Conservation (phyloP, 192 early-diverging fungal species). For the Gigaspora rosea region DNA sequence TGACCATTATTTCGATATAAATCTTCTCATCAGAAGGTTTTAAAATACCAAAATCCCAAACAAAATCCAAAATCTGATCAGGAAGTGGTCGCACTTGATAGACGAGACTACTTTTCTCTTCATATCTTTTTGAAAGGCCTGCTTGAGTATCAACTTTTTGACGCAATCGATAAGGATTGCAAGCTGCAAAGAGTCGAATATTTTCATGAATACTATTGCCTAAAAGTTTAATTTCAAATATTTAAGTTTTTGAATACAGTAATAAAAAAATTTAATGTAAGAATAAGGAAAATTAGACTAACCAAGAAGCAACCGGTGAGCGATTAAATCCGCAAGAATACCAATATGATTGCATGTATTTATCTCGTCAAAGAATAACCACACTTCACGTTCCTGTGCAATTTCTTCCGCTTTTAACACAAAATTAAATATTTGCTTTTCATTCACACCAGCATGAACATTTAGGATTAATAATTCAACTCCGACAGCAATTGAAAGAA, state of each 20-base stretch:
- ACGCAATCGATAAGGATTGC: constrained; percentile 31
- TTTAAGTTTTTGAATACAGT: background rate
- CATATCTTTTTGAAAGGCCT: background rate
- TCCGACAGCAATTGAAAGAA: constrained; percentile 6
- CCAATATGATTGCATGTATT: no score
- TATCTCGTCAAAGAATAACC: no score
- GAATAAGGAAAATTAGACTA: background rate
- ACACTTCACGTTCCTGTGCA: background rate
- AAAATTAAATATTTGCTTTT: constrained; percentile 18
- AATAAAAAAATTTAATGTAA: constrained; percentile 10
- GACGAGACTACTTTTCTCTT: constrained; percentile 24
- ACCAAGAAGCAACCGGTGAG: no score
- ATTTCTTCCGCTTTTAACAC: background rate
- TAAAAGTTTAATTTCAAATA: background rate
- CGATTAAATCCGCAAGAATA: no score
- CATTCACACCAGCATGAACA: constrained; percentile 22
- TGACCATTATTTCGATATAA: background rate
- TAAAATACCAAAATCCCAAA: constrained; percentile 29
- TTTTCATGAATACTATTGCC: constrained; percentile 19
- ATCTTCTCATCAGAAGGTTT: background rate
- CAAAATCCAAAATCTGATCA: constrained; percentile 25
- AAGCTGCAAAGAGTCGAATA: constrained; percentile 28
- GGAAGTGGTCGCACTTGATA: constrained; percentile 31
- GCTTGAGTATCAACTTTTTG: background rate
- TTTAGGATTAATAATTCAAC: background rate